Conservation (phyloP, 129 eudicot species). For the Deinandra increscens region DNA sequence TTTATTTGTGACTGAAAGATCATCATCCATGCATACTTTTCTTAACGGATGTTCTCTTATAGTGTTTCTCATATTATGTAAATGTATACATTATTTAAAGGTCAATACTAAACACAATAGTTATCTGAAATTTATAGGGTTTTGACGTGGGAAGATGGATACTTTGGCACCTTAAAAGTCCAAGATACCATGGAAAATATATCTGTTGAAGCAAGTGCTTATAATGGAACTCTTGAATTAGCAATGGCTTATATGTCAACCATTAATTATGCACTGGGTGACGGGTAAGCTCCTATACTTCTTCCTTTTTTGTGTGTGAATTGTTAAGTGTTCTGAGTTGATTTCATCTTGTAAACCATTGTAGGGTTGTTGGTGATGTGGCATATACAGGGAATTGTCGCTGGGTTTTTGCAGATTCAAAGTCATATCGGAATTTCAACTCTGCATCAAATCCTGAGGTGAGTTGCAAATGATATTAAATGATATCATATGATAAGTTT, state of each 20-base stretch:
- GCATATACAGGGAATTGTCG: conserved; percentile 50
- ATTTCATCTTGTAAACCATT: conserved; percentile 6
- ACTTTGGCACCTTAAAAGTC: conserved; percentile 39
- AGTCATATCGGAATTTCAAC: conserved; percentile 33
- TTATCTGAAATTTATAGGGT: conserved; percentile 41
- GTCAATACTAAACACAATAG: conserved; percentile 4
- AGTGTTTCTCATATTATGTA: conserved; percentile 2
- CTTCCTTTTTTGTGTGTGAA: neutral
- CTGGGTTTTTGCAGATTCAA: conserved; percentile 58
- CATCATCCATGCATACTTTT: neutral
- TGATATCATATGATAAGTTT: neutral
- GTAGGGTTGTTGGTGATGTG: conserved; percentile 74
- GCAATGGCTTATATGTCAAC: conserved; percentile 68
- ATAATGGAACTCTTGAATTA: conserved; percentile 32
- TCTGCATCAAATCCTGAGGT: conserved; percentile 55
- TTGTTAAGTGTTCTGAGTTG: neutral
- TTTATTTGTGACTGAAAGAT: conserved; percentile 1
- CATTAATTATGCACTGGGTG: conserved; percentile 59
- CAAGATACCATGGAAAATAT: conserved; percentile 34
- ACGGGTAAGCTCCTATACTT: conserved; percentile 56
- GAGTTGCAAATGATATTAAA: conserved; percentile 10
- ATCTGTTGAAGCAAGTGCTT: conserved; percentile 32
- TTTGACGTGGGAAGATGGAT: conserved; percentile 85
- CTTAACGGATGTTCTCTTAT: conserved; percentile 2
- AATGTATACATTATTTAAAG: neutral